Base-by-base conservation (phyloP, 164 flowering plant species). In the Warburgia ugandensis region DNA sequence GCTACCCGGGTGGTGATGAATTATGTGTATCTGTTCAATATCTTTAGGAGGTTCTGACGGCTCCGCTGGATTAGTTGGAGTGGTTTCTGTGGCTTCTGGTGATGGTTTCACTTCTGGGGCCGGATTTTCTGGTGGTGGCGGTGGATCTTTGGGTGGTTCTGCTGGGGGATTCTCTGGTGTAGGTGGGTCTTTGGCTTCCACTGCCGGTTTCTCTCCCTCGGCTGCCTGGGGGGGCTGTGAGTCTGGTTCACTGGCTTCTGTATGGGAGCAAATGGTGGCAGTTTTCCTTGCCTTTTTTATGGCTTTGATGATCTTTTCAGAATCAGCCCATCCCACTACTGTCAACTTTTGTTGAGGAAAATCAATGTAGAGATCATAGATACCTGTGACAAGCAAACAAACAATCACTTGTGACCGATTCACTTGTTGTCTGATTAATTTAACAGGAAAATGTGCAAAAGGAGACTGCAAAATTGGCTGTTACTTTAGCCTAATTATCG, bases 271-370 rank as follows among this genome's bases (percentile, higher is more conserved):
- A 16, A 87, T 76, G 40, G 84, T 77, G 58, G 94, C 95, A 32
- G 36, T 63, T 69, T 87, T 91, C 63, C 89, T 83, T 11, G 84
- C 76, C 62, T 83, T 87, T 69, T 71, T 83, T 25, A 91, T 81
- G 40, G 98, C 96, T 59, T 78, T 84, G 45, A 87, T 51, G 46
- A 91, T 77, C 51, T 62, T 78, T 40, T 85, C 86, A 10, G 86
- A 95, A 45, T 91, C 96, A 3, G 83, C 90, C 90, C 84, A 81
- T 41, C 96, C 96, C 0, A 85, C 61, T 13, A 91, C 62, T 22
- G 82, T 91, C 37, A 91, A n/a, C 48, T 80, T 91, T 56, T 91
- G 98, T 63, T 81, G 80, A 5, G 84, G 81, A 20, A 75, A 64
- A 52, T 91, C 90, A 29, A 85, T 67, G 48, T 72, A 49, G 37